Conservation (phyloP, 2,329 filamentous ascomycete genomes). For the Xylaria hypoxylon region DNA sequence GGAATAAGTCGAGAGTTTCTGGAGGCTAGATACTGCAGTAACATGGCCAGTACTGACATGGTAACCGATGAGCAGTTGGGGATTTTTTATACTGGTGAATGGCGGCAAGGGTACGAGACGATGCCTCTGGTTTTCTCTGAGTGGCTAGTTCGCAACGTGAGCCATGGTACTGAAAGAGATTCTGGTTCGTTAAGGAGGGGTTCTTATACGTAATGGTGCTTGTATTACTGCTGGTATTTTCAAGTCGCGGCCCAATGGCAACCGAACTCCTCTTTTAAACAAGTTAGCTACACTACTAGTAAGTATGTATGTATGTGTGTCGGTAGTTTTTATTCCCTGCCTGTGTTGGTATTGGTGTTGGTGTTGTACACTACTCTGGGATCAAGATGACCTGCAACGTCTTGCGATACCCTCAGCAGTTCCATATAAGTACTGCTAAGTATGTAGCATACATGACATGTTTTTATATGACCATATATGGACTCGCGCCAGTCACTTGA, state of each 20-base stretch:
- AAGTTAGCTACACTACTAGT: background rate
- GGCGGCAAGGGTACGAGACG: background rate
- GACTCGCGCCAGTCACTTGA: background rate
- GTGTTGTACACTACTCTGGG: background rate
- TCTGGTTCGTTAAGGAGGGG: conserved; percentile 13
- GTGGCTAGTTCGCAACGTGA: conserved; percentile 12
- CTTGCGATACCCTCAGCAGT: background rate
- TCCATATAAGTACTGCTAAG: background rate
- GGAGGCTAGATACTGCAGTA: background rate
- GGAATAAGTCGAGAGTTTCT: background rate
- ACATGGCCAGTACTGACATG: too few species aligned
- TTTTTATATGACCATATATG: too few species aligned
- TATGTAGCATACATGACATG: too few species aligned
- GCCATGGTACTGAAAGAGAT: conserved; percentile 9
- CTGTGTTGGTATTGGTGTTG: background rate
- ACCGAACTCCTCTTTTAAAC: too few species aligned
- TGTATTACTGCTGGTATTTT: conserved; percentile 9
- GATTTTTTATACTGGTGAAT: background rate
- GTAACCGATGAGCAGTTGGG: background rate
- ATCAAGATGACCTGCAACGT: background rate
- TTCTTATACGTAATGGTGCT: background rate
- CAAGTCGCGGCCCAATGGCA: conserved; percentile 6
- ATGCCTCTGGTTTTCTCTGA: background rate
- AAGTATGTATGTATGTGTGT: background rate
- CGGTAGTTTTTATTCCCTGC: conserved; percentile 6